Evolutionary conservation across 1,284 basidiomycete genomes (phyloP).

Genomic region (Ceratobasidium sp.): DNA sequence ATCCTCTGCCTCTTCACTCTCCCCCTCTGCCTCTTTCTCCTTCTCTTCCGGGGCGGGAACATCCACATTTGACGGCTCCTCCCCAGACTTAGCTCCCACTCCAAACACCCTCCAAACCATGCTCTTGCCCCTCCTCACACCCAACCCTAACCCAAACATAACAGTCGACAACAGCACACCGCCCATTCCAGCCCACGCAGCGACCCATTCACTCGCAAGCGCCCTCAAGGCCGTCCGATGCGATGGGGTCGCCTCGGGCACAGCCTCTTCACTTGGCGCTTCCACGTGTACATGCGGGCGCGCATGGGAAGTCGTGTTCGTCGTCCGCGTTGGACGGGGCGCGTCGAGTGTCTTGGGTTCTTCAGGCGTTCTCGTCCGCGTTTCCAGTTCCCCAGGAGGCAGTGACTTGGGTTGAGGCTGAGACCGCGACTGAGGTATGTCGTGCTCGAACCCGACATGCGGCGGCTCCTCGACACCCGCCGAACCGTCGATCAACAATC

Average conservation of each 20-base stretch:
- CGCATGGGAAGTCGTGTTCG: neutral
- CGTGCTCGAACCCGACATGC: neutral
- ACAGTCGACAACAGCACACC: conserved; percentile 25
- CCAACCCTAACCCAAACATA: conserved; percentile 40
- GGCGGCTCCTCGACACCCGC: conserved; percentile 51
- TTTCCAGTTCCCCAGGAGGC: conserved; percentile 44
- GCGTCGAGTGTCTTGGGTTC: neutral
- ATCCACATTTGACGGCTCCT: neutral
- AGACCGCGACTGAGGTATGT: conserved; percentile 12
- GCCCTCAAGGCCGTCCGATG: conserved; percentile 19
- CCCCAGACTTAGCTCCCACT: neutral
- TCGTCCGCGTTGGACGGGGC: conserved; percentile 19
- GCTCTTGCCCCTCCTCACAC: conserved; percentile 16
- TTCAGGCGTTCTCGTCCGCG: neutral
- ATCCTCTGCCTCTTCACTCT: conserved; percentile 14
- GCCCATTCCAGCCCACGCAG: conserved; percentile 40
- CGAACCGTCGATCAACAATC: conserved; percentile 54
- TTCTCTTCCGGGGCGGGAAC: neutral
- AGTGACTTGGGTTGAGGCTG: conserved; percentile 24
- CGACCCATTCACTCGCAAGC: conserved; percentile 32
- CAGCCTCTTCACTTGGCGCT: neutral
- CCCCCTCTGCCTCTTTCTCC: neutral
- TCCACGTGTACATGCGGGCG: neutral
- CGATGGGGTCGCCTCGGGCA: conserved; percentile 35
- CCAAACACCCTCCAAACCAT: conserved; percentile 1